phyloP scores from a whole-genome alignment of 306 rosid species.

The Sindora glabra region DNA sequence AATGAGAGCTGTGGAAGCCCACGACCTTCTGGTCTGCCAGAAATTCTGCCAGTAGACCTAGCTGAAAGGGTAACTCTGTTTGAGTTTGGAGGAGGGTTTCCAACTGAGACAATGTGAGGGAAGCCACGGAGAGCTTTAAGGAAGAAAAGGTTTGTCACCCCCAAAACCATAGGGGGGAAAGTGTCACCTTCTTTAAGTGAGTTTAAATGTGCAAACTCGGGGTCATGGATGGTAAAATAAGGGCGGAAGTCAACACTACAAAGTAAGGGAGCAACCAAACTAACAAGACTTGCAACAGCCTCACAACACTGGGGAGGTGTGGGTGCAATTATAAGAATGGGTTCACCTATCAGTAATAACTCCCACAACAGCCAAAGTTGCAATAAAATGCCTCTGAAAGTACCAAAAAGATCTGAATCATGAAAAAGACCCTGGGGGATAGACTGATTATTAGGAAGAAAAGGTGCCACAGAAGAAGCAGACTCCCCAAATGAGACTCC shows the following conservation, averaged over 20 bases:
- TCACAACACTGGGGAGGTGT: constrained; percentile 95
- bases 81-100: constrained; percentile 70
- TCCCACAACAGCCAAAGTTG: constrained; percentile 99
- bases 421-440: constrained; percentile 83
- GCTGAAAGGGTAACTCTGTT: constrained; percentile 35
- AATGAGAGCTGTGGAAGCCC: constrained; percentile 71
- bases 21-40: no score
- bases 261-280: constrained; percentile 87
- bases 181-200: constrained; percentile 58
- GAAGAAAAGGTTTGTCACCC: constrained; percentile 92
- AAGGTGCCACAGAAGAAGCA: constrained; percentile 69
- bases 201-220: constrained; percentile 62
- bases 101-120: constrained; percentile 81
- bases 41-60: no score
- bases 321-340: constrained; percentile 82
- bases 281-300: constrained; percentile 93
- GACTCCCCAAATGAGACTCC: constrained; percentile 50
- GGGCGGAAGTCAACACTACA: constrained; percentile 90
- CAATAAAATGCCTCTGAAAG: constrained; percentile 65
- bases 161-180: constrained; percentile 79
- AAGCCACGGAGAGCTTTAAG: constrained; percentile 74
- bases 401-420: constrained; percentile 82
- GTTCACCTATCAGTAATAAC: constrained; percentile 80
- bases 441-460: constrained; percentile 65
- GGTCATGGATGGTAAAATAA: constrained; percentile 90